phyloP scores from a whole-genome alignment of 805 yeast species.

The Kodamaea laetipori region DNA sequence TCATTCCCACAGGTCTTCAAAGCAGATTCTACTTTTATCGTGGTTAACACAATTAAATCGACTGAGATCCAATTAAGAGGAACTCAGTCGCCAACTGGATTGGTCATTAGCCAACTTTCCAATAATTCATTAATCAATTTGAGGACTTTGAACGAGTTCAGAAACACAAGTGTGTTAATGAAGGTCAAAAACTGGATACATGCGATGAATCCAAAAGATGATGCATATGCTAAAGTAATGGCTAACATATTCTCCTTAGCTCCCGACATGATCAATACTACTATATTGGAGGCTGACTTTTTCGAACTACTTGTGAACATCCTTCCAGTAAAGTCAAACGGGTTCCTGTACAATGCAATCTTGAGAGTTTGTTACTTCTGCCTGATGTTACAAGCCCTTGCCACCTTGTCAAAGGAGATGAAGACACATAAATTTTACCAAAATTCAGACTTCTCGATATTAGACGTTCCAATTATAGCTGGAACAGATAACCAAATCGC shows the following conservation, averaged over 20 bases:
- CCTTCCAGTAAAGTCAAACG: slow-evolving; percentile 49
- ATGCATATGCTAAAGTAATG: slow-evolving; percentile 34
- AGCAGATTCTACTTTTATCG: slow-evolving; percentile 36
- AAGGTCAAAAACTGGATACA: slow-evolving; percentile 40
- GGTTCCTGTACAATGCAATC: slow-evolving; percentile 49
- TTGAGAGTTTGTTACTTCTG: slow-evolving; percentile 52
- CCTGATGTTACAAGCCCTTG: slow-evolving; percentile 50
- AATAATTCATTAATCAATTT: slow-evolving; percentile 62
- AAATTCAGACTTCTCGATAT: slow-evolving; percentile 25
- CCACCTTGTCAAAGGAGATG: slow-evolving; percentile 31
- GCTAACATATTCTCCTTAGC: slow-evolving; percentile 39
- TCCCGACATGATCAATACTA: slow-evolving; percentile 32
- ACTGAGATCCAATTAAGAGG: slow-evolving; percentile 70
- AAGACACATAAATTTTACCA: slow-evolving; percentile 27
- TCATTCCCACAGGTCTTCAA: slow-evolving; percentile 42
- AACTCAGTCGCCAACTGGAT: slow-evolving; percentile 37
- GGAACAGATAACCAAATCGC: slow-evolving; percentile 26
- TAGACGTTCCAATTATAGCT: slow-evolving; percentile 41
- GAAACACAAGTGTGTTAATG: slow-evolving; percentile 37
- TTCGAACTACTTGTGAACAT: slow-evolving; percentile 54
- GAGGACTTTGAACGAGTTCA: slow-evolving; percentile 48
- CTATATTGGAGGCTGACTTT: slow-evolving; percentile 48
- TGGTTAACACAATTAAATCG: slow-evolving; percentile 62
- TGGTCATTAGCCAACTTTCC: slow-evolving; percentile 59
- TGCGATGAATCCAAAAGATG: slow-evolving; percentile 25